These are phyloP conservation scores for Aspergillus nidulans DNA, from an alignment of 495 filamentous ascomycete genomes.

Conservation along the genomic window DNA sequence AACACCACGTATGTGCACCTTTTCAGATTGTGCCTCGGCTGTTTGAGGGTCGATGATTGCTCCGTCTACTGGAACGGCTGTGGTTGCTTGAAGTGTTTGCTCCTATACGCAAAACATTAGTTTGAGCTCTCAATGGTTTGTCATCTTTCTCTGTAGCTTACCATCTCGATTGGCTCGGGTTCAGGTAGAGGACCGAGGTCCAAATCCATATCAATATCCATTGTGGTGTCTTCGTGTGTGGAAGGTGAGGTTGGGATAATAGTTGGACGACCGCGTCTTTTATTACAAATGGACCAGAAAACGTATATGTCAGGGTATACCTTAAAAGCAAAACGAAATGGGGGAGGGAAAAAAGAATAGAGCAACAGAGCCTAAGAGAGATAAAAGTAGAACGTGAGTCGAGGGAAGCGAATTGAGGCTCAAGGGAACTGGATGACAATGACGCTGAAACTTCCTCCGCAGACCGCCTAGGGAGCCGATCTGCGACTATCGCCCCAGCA, in stretches of 20 bases:
- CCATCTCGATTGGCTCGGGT: slow-evolving; percentile 32
- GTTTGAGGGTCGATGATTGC: slow-evolving; percentile 22
- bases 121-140: background rate
- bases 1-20: slow-evolving; percentile 78
- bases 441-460: slow-evolving; percentile 5
- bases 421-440: background rate
- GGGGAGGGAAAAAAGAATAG: background rate
- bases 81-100: background rate
- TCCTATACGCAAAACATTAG: slow-evolving; percentile 19
- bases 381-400: background rate
- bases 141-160: slow-evolving; percentile 16
- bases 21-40: slow-evolving; percentile 44
- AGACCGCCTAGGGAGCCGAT: background rate
- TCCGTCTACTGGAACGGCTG: slow-evolving; percentile 15
- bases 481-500: background rate
- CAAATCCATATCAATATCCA: slow-evolving; percentile 79
- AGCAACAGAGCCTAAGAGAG: too few species aligned
- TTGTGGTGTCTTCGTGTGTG: slow-evolving; percentile 37
- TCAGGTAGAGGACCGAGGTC: slow-evolving; percentile 53
- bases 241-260: background rate
- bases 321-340: background rate
- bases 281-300: background rate
- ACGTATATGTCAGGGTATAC: background rate
- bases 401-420: background rate
- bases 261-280: background rate